Conservation (phyloP, 345 rosid genomes). For the Melaleuca alternifolia region DNA sequence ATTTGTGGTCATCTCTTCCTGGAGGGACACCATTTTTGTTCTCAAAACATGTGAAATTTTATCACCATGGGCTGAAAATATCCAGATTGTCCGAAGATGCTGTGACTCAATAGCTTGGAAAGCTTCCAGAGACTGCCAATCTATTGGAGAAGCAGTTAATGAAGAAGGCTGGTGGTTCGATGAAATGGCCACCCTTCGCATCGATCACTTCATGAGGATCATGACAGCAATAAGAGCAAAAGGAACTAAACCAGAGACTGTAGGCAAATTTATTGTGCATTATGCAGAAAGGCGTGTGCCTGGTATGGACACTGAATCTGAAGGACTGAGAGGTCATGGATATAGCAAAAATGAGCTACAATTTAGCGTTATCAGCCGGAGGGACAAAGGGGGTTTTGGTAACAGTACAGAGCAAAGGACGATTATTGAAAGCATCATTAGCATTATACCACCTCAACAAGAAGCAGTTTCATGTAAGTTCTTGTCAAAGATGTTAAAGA, state of each 20-base stretch:
- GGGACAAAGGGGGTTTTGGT: slow-evolving; percentile 22
- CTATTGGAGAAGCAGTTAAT: slow-evolving; percentile 12
- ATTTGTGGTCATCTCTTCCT: slow-evolving; percentile 60
- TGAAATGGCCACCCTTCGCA: slow-evolving; percentile 42
- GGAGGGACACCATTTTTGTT: slow-evolving; percentile 72
- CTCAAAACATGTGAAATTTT: slow-evolving; percentile 57
- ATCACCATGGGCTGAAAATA: slow-evolving; percentile 88
- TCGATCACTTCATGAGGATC: slow-evolving; percentile 70
- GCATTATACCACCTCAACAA: slow-evolving; percentile 49
- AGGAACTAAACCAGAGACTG: slow-evolving; percentile 38
- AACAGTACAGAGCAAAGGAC: slow-evolving; percentile 41
- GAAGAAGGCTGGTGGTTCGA: slow-evolving; percentile 35
- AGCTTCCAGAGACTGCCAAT: slow-evolving; percentile 34
- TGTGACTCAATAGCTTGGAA: slow-evolving; percentile 79
- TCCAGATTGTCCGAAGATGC: slow-evolving; percentile 77
- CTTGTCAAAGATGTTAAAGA: slow-evolving; percentile 60
- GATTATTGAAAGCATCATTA: slow-evolving; percentile 61
- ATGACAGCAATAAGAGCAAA: slow-evolving; percentile 47
- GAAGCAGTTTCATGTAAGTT: slow-evolving; percentile 66
- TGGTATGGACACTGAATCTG: slow-evolving; percentile 36
- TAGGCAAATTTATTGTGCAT: slow-evolving; percentile 47
- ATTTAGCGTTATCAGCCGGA: slow-evolving; percentile 30
- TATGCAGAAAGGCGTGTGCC: slow-evolving; percentile 54
- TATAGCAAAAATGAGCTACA: slow-evolving; percentile 51
- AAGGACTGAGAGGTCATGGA: slow-evolving; percentile 52